Conservation (phyloP, 2,329 filamentous ascomycete species). For the Hypoxylon sp. region DNA sequence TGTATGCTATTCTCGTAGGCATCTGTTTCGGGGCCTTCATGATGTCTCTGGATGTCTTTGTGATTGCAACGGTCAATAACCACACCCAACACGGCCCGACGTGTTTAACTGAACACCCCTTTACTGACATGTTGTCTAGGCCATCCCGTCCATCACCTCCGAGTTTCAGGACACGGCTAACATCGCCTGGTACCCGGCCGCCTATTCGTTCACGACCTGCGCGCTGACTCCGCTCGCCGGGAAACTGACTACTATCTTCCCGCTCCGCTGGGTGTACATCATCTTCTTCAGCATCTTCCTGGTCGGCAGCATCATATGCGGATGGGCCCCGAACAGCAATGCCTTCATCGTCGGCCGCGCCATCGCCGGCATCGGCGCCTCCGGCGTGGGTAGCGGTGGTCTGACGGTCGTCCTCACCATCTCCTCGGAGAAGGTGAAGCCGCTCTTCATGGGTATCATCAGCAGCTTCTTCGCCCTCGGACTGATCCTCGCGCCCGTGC, state of each 20-base stretch:
- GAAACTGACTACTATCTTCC: constrained; percentile 26
- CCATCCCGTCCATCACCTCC: constrained; percentile 9
- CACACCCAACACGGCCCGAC: background rate
- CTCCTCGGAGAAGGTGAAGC: constrained; percentile 43
- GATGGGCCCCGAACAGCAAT: constrained; percentile 45
- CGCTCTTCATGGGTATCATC: constrained; percentile 44
- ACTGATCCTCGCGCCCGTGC: constrained; percentile 43
- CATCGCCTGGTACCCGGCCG: constrained; percentile 5
- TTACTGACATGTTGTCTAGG: background rate
- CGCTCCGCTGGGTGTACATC: constrained; percentile 43
- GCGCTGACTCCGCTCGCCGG: constrained; percentile 4
- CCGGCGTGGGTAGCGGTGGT: constrained; percentile 48
- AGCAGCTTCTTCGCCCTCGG: constrained; percentile 45
- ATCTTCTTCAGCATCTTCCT: constrained; percentile 44
- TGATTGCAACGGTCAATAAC: constrained; percentile 2
- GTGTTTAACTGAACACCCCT: background rate
- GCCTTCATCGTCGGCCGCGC: constrained; percentile 50
- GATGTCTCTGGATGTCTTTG: constrained; percentile 13
- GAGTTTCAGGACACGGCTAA: constrained; percentile 6
- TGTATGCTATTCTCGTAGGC: constrained; percentile 4
- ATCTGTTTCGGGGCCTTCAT: constrained; percentile 4
- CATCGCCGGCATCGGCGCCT: constrained; percentile 47
- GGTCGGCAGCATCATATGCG: constrained; percentile 48
- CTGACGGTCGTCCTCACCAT: constrained; percentile 42
- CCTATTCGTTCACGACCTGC: constrained; percentile 2